Evolutionary conservation across 495 filamentous ascomycete species (phyloP).

Genomic region (Penicillium coffeae): DNA sequence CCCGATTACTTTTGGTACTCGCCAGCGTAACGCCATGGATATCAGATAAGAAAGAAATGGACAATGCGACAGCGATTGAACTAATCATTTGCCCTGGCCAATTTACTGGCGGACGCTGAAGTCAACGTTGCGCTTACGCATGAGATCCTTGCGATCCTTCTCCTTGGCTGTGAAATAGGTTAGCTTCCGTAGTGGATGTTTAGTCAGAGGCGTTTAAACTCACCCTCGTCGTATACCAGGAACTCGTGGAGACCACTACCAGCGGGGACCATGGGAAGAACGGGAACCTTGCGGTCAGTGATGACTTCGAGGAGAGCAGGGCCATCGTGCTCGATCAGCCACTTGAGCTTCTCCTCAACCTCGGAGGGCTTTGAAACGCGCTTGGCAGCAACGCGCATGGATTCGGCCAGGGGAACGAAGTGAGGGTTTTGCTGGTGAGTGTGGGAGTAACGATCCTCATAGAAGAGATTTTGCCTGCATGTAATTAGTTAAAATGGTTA

Average conservation of each 20-base stretch:
- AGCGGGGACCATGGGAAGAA: constrained; percentile 92
- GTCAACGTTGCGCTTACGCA: constrained; percentile 60
- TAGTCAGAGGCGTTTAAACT: not conserved
- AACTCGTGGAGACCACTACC: constrained; percentile 90
- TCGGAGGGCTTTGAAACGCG: constrained; percentile 65
- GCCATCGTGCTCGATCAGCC: constrained; percentile 80
- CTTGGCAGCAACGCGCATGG: constrained; percentile 73
- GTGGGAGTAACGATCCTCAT: constrained; percentile 87
- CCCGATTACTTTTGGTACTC: constrained; percentile 38
- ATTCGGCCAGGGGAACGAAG: constrained; percentile 78
- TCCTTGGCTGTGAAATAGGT: constrained; percentile 57
- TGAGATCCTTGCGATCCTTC: constrained; percentile 65
- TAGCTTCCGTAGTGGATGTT: constrained; percentile 18
- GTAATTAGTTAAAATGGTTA: not conserved
- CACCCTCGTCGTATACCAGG: constrained; percentile 70
- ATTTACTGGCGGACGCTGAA: constrained; percentile 22
- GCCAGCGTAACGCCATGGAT: constrained; percentile 48
- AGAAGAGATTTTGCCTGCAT: constrained; percentile 75
- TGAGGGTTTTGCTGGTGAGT: constrained; percentile 90
- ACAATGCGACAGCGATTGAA: constrained; percentile 5
- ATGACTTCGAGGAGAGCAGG: constrained; percentile 65
- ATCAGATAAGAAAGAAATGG: constrained; percentile 34
- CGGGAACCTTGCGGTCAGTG: constrained; percentile 88
- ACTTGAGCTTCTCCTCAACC: constrained; percentile 72
- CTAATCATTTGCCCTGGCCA: constrained; percentile 10